Base-by-base conservation (phyloP, 495 filamentous ascomycete species). In the Penicillium manginii region DNA sequence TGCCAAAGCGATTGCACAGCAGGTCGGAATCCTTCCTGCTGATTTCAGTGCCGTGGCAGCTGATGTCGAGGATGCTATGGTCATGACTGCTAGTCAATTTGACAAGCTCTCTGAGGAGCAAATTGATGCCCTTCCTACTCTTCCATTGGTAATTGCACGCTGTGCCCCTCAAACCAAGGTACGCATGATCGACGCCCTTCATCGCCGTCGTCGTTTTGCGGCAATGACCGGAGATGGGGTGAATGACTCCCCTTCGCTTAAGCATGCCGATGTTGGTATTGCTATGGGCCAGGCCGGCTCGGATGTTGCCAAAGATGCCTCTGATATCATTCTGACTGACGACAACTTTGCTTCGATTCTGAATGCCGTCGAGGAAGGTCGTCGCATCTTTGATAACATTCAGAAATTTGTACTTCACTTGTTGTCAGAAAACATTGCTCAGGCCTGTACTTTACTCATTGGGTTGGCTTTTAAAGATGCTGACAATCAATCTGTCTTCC, bases 171-270 rank as follows among this genome's bases (percentile, higher is more conserved):
- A 84, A 50, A 90, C 87, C 18, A 91, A 91, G 66, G 84, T 91
- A 29, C 85, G 88, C 52, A 91, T 92, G 84, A 88, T 94, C 32
- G 85, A 91, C 49, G 87, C 88, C 3, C 70, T 92, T 52, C 88
- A 90, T 56, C 81, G 87, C 39, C 75, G 87, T 50, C 81, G 82
- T 31, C 67, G 74, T 22, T 87, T 89, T 60, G 87, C 83, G n/a
- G 90, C 88, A 31, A 91, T 96, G 82, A 93, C 91, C 15, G 91
- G 91, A 66, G 91, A 94, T 58, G 91, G 91, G 55, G 91, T 93
- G 54, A 96, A 96, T 68, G 91, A 94, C 70, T 87, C 89, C 3
- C 90, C 91, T 2, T 90, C 89, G 1, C 77, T 96, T 19, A 91
- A 90, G 68, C 82, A 84, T 32, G 89, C 91, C n/a, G 91, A 96